Base-by-base conservation (phyloP, 257 asterid genomes). In the Jaltomata sinuosa region DNA sequence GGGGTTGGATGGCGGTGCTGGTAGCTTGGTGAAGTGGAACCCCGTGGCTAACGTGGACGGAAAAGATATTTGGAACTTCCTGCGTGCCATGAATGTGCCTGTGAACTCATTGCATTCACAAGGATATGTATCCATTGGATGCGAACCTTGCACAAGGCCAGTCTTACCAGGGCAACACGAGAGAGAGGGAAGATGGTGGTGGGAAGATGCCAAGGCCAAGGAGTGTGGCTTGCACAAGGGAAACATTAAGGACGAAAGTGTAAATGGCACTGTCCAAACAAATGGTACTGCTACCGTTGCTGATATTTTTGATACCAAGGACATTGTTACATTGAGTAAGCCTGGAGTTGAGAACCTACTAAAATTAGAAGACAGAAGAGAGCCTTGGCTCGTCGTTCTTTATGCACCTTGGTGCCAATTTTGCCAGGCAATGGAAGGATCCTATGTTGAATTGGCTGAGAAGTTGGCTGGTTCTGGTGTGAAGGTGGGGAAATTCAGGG, bases 101-200 rank as follows among this genome's bases (percentile, higher is more conserved):
- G 95, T 95, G 12, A 95, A 95, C 88, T 68, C 95, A 0, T 85
- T 95, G 89, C 99, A 95, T 11, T 86, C 91, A 0, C 89, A 92
- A 86, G 98, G 99, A 0, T 95, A 93, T 80, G 80, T 95, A 54
- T 94, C 98, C 10, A 92, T 95, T 29, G 99, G 98, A 27, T 95
- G 99, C 32, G 98, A 95, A 53, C 99, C 98, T 0, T 95, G 99
- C 94, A 95, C 99, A 3, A 86, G 97, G 83, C 87, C 99, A 0
- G 94, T 95, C 8, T 88, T 95, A 10, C 99, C 99, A 0, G 95
- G 99, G 32, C 97, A 95, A 67, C 99, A 95, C 27, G 99, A 95
- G 92, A 87, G 98, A 3, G 98, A 95, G 85, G 98, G 98, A 45
- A 86, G 98, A 87, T 95, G 98, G 98, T 95, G 98, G 98, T 95